Evolutionary conservation across 1,284 basidiomycete species (phyloP).

Genomic region (Tranzscheliella williamsii): DNA sequence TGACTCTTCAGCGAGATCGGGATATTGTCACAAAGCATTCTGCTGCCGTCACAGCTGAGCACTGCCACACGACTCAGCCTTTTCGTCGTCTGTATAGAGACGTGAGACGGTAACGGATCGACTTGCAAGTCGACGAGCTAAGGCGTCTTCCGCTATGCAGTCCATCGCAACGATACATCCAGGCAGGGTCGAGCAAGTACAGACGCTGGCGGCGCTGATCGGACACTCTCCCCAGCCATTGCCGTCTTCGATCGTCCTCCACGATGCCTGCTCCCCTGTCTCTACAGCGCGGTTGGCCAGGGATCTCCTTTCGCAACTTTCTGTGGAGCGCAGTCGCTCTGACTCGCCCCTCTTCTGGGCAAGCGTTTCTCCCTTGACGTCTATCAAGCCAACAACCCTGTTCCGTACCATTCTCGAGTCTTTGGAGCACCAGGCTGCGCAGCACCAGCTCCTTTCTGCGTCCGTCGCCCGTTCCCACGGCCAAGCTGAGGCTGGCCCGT

Average conservation of each 20-base stretch:
- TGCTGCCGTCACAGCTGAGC: too few relatives aligned
- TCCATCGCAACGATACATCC: conserved; percentile 1
- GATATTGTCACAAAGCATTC: too few relatives aligned
- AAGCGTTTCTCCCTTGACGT: conserved; percentile 26
- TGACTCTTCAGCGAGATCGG: too few relatives aligned
- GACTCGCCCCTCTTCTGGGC: conserved; percentile 9
- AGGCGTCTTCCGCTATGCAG: conserved; percentile 3
- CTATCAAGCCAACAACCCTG: conserved; percentile 26
- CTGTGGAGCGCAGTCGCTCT: background rate
- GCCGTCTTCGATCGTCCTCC: conserved; percentile 25
- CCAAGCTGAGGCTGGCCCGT: background rate
- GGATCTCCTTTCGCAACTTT: conserved; percentile 8
- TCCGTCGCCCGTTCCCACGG: background rate
- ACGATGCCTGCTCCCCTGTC: conserved; percentile 38
- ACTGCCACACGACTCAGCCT: too few relatives aligned
- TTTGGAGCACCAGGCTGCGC: conserved; percentile 14
- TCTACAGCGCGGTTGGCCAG: conserved; percentile 23
- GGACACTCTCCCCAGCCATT: conserved; percentile 19
- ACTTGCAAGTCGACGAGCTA: too few relatives aligned
- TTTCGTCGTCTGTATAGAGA: too few relatives aligned
- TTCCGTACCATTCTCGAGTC: conserved; percentile 28
- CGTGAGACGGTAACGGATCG: too few relatives aligned
- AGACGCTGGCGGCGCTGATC: conserved; percentile 9
- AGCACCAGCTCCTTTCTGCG: background rate
- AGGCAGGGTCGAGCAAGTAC: conserved; percentile 20